phyloP scores from a whole-genome alignment of 805 yeast genomes.

The Barnettozyma sucrosica region DNA sequence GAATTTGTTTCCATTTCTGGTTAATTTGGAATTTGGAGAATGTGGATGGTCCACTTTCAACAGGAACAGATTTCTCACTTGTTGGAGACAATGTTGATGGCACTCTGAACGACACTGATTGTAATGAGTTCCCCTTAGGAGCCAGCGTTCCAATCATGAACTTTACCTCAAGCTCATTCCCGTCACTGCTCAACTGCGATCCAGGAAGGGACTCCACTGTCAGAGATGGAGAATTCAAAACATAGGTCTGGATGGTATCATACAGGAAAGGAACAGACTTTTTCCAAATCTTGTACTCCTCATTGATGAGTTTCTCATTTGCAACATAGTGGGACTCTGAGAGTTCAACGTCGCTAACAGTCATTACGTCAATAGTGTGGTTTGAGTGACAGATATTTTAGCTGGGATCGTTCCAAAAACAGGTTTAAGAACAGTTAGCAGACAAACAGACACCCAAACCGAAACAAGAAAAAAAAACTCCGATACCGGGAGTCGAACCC shows the following conservation, averaged over 20 bases:
- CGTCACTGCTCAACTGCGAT: conserved; percentile 17
- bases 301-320: conserved; percentile 60
- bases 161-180: conserved; percentile 30
- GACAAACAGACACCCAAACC: background rate
- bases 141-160: conserved; percentile 47
- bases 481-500: conserved; percentile 89
- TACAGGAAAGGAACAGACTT: conserved; percentile 76
- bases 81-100: conserved; percentile 44
- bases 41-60: conserved; percentile 27
- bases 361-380: background rate
- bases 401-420: background rate
- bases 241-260: conserved; percentile 56
- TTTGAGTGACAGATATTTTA: background rate
- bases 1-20: conserved; percentile 45
- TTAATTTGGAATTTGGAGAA: conserved; percentile 34
- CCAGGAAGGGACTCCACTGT: conserved; percentile 53
- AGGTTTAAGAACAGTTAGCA: no score
- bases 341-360: conserved; percentile 4
- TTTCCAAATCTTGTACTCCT: conserved; percentile 79
- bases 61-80: conserved; percentile 18
- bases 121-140: conserved; percentile 35
- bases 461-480: conserved; percentile 28
- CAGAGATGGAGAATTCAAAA: conserved; percentile 52
- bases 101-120: conserved; percentile 31
- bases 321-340: conserved; percentile 39